Evolutionary conservation across 108 stramenopile species (phyloP).

Genomic region (Cyclostephanos invisitatus): DNA sequence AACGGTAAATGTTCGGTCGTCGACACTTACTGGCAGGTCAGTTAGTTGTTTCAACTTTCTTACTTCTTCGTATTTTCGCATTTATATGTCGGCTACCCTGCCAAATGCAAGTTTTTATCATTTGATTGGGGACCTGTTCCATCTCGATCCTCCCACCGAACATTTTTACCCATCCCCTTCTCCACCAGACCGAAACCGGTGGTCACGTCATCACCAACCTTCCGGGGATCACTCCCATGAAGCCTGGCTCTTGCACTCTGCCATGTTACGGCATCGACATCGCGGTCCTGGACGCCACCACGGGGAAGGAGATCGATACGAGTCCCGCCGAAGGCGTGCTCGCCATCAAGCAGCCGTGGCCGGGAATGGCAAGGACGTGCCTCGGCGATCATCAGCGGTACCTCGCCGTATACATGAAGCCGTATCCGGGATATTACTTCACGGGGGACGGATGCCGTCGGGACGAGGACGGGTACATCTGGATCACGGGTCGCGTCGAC

Average conservation of each 20-base stretch:
- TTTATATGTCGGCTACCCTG: too few species aligned
- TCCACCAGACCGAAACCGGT: slow-evolving; percentile 95
- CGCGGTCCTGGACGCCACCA: slow-evolving; percentile 85
- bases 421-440: slow-evolving; percentile 97
- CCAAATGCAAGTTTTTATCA: too few species aligned
- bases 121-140: too few species aligned
- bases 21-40: slow-evolving; percentile 98
- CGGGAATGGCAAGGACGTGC: slow-evolving; percentile 94
- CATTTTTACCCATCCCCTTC: not conserved
- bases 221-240: slow-evolving; percentile 94
- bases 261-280: slow-evolving; percentile 96
- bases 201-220: slow-evolving; percentile 95
- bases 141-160: not conserved
- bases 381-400: slow-evolving; percentile 94
- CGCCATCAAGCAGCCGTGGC: slow-evolving; percentile 93
- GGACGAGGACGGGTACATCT: slow-evolving; percentile 94
- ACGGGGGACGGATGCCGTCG: slow-evolving; percentile 93
- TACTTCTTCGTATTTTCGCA: not conserved
- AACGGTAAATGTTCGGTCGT: slow-evolving; percentile 86
- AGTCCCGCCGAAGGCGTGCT: slow-evolving; percentile 86
- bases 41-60: too few species aligned
- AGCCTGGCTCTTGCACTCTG: slow-evolving; percentile 93
- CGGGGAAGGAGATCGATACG: slow-evolving; percentile 70
- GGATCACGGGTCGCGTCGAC: slow-evolving; percentile 97
- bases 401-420: slow-evolving; percentile 88